Base-by-base conservation (phyloP, 768 basidiomycete species). In the Tulasnella sp. region DNA sequence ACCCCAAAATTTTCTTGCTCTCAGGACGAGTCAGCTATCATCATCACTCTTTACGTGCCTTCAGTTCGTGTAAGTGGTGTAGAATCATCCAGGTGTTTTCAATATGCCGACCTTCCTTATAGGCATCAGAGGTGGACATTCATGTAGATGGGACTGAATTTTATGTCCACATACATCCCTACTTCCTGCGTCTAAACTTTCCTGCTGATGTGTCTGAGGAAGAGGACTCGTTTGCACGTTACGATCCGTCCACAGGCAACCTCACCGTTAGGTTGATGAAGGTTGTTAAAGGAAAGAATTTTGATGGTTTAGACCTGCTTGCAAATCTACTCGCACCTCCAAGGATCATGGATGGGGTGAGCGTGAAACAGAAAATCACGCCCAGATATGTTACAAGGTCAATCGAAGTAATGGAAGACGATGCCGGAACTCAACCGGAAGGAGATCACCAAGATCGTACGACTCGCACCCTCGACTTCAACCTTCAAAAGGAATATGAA, bases 101-200 rank as follows among this genome's bases (percentile, higher is more conserved):
- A 37, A 56, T 48, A 29, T 39, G 37, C 46, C 42, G 28, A 53
- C 37, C 33, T 28, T 22, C 34, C 40, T 22, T 24, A 19, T 74
- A 89, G 86, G 83, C 87, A 9, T 75, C 80, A 35, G 87, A 89
- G 57, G 76, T 79, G 28, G 87, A 89, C 63, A 79, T 87, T 44
- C 71, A 81, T 56, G 76, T 86, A 50, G 81, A 85, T 60, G 52
- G 76, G 47, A 75, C 75, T 24, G 64, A 81, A 42, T 71, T 89
- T 62, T 78, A 77, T 16, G 66, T 87, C 34, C 78, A 89, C 59
- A 74, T 88, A 62, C 84, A 83, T 53, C 87, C 87, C 1, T 91
- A 89, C 61, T 90, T 83, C 59, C 71, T 90, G 47, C 79, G 85
- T 1, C 71, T 91, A 55, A 77, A 79, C 59, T 87, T 91, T 62